Percentiles rank a stretch among this genome's conserved stretches.
These are phyloP conservation scores for Cyclotella baltica DNA, from an alignment of 108 stramenopile species.

Conservation along the genomic window DNA sequence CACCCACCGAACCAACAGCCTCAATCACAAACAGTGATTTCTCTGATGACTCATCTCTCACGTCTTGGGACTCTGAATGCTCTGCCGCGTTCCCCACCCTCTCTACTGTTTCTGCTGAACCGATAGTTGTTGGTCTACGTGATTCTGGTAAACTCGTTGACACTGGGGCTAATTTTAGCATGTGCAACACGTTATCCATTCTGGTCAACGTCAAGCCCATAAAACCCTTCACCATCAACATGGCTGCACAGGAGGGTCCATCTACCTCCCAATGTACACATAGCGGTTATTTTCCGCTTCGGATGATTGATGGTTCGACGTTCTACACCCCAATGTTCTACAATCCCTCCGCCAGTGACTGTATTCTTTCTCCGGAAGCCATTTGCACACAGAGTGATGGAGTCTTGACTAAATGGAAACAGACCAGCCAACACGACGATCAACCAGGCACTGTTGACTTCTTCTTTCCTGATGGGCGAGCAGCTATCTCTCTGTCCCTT, in stretches of 20 bases:
- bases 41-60: no score
- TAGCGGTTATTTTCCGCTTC: not conserved
- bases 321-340: not conserved
- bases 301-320: not conserved
- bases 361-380: not conserved
- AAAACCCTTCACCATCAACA: constrained; percentile 9
- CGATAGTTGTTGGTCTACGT: not conserved
- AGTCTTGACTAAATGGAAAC: not conserved
- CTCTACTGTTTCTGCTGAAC: not conserved
- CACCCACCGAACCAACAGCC: no score
- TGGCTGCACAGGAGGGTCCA: not conserved
- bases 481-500: not conserved
- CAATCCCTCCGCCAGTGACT: not conserved
- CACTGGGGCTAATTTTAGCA: not conserved
- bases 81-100: not conserved
- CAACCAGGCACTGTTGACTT: not conserved
- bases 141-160: not conserved
- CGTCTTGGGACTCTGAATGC: not conserved
- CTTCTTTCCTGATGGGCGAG: not conserved
- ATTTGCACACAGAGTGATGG: not conserved
- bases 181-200: not conserved
- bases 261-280: not conserved
- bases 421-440: not conserved
- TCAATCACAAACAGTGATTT: no score
- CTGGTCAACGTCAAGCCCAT: not conserved